Percentiles rank a stretch among this genome's conserved stretches.
Evolutionary conservation across 768 basidiomycete species (phyloP).

Genomic region (Grammothele lineata): DNA sequence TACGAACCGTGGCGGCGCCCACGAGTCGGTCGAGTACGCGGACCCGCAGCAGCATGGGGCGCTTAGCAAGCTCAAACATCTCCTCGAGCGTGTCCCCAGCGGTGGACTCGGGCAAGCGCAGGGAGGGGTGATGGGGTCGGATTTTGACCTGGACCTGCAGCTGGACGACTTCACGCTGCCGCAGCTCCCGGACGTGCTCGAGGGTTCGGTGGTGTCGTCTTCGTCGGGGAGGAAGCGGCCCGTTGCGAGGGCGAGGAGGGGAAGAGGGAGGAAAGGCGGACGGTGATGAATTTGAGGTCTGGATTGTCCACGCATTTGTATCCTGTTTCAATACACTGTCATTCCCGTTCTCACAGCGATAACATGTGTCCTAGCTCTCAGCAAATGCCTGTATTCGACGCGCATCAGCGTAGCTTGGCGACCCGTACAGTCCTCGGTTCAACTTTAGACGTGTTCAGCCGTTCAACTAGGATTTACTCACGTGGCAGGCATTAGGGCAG

Average conservation of each 20-base stretch:
- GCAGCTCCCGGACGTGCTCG: constrained; percentile 10
- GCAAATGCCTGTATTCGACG: too few relatives aligned
- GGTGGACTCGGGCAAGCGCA: not conserved
- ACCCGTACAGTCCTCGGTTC: too few relatives aligned
- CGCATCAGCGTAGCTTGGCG: too few relatives aligned
- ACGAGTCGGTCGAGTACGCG: constrained; percentile 60
- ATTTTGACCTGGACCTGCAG: constrained; percentile 1
- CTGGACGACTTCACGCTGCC: constrained; percentile 10
- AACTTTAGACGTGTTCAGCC: too few relatives aligned
- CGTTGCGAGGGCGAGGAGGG: constrained; percentile 5
- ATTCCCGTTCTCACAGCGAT: too few relatives aligned
- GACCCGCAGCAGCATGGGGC: constrained; percentile 62
- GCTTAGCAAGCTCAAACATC: constrained; percentile 50
- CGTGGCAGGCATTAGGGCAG: too few relatives aligned
- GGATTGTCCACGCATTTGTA: too few relatives aligned
- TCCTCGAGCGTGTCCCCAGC: constrained; percentile 40
- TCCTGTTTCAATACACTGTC: too few relatives aligned
- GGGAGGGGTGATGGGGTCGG: not conserved
- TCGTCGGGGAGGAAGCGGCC: constrained; percentile 1
- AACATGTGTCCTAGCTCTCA: too few relatives aligned
- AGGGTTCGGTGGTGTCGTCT: too few relatives aligned
- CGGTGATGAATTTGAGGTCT: too few relatives aligned
- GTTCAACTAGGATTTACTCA: too few relatives aligned
- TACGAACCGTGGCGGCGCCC: constrained; percentile 42
- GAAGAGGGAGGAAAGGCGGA: constrained; percentile 5